A percentile compares a stretch with the other conserved stretches of the same genome.
These are phyloP conservation scores for Aurantiochytrium sp. DNA, from an alignment of 108 stramenopile species.

Conservation along the genomic window DNA sequence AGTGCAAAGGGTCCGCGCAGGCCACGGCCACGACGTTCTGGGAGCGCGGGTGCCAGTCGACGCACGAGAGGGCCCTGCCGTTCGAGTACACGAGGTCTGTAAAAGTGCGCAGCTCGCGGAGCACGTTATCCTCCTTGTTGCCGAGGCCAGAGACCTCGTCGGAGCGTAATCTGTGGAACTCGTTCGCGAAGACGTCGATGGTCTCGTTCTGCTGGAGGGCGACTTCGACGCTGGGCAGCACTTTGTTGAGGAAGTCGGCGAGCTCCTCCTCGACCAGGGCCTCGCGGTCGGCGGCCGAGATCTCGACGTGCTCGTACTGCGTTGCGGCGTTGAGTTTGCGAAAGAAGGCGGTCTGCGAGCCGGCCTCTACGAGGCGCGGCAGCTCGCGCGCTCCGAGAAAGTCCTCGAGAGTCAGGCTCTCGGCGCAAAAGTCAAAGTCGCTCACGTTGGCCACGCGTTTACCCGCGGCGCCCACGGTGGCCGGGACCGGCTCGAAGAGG, in stretches of 20 bases:
- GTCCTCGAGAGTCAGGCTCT: neutral
- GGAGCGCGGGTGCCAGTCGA: conserved; percentile 57
- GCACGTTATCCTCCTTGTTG: conserved; percentile 47
- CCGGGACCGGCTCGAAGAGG: neutral
- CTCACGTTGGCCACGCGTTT: neutral
- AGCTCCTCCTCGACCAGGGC: neutral
- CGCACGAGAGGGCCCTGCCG: conserved; percentile 37
- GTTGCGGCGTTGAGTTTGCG: conserved; percentile 50
- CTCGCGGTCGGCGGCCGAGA: neutral
- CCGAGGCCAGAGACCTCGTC: conserved; percentile 26
- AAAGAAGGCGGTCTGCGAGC: conserved; percentile 55
- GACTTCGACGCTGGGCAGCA: conserved; percentile 46
- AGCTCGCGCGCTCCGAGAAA: neutral
- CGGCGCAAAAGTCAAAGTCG: conserved; percentile 20
- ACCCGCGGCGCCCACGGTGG: conserved; percentile 38
- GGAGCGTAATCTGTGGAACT: conserved; percentile 17
- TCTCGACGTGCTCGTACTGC: conserved; percentile 46
- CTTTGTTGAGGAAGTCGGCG: conserved; percentile 32
- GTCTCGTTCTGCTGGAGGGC: conserved; percentile 68
- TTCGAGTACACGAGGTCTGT: conserved; percentile 58
- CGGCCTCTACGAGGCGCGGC: conserved; percentile 26
- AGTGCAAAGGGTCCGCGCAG: conserved; percentile 47
- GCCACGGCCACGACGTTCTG: conserved; percentile 51
- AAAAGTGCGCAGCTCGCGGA: conserved; percentile 60
- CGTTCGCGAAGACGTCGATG: conserved; percentile 60